A percentile compares a stretch with the other conserved stretches of the same genome.
phyloP scores from a whole-genome alignment of 2,329 filamentous ascomycete genomes.

The Xylariaceae sp. region DNA sequence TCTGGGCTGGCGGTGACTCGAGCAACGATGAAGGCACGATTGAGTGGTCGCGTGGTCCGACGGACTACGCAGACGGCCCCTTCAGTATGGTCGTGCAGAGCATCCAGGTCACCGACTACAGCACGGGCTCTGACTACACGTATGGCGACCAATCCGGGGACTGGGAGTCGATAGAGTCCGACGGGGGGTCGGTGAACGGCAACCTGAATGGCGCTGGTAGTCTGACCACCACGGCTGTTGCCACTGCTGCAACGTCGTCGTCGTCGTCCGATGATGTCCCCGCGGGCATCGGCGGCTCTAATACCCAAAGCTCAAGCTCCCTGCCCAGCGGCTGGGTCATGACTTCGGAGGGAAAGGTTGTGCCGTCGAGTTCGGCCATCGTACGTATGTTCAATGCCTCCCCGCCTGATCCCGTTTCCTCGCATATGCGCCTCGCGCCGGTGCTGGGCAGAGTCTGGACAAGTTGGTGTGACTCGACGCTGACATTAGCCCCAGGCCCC shows the following conservation, averaged over 20 bases:
- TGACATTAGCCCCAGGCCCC: conserved; percentile 22
- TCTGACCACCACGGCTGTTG: conserved; percentile 48
- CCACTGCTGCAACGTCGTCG: conserved; percentile 55
- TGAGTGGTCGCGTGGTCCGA: conserved; percentile 78
- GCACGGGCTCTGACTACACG: conserved; percentile 75
- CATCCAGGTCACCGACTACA: conserved; percentile 80
- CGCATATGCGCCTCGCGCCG: conserved; percentile 7
- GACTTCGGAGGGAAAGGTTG: conserved; percentile 69
- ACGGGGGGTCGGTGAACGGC: conserved; percentile 70
- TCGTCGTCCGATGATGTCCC: conserved; percentile 61
- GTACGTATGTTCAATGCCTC: conserved; percentile 31
- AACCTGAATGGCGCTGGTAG: conserved; percentile 50
- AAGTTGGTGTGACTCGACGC: conserved; percentile 6
- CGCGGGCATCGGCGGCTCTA: conserved; percentile 57
- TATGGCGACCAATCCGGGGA: conserved; percentile 73
- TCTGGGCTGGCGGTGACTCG: conserved; percentile 86
- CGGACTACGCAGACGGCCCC: conserved; percentile 75
- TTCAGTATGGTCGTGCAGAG: conserved; percentile 80
- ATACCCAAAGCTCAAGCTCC: conserved; percentile 41
- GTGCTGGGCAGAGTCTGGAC: conserved; percentile 1
- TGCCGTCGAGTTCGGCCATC: conserved; percentile 61
- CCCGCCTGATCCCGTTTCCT: conserved; percentile 11
- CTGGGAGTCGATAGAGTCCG: conserved; percentile 74
- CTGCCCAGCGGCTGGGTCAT: conserved; percentile 77
- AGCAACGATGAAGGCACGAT: conserved; percentile 76